Conservation (phyloP, 1,284 basidiomycete genomes). For the Gymnopus androsaceus region DNA sequence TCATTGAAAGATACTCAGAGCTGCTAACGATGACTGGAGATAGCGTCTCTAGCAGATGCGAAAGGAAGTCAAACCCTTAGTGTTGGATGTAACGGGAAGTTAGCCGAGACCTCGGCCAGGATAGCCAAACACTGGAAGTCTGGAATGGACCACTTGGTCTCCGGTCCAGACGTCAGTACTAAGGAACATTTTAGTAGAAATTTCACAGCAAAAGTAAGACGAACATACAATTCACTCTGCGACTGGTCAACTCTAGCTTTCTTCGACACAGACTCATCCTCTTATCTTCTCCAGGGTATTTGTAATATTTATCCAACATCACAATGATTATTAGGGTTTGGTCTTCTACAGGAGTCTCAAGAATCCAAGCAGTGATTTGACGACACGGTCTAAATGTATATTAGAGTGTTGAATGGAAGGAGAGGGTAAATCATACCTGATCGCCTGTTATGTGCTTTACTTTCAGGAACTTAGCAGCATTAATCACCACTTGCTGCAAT, state of each 20-base stretch:
- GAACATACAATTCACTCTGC: background rate
- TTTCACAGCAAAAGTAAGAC: background rate
- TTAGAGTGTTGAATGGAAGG: background rate
- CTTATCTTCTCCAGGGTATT: background rate
- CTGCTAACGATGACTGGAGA: slow-evolving; percentile 60
- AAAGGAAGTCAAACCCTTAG: slow-evolving; percentile 66
- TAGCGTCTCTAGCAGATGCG: slow-evolving; percentile 75
- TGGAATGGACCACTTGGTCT: background rate
- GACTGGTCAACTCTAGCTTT: slow-evolving; percentile 3
- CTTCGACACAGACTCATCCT: background rate
- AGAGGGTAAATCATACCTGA: background rate
- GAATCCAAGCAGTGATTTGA: background rate
- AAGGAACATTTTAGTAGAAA: background rate
- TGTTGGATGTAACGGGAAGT: slow-evolving; percentile 25
- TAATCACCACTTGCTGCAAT: slow-evolving; percentile 57
- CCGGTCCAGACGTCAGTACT: background rate
- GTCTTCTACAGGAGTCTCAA: background rate
- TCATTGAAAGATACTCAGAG: background rate
- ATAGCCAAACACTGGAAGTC: slow-evolving; percentile 53
- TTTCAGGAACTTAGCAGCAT: slow-evolving; percentile 46
- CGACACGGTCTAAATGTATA: background rate
- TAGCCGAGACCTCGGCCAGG: slow-evolving; percentile 76
- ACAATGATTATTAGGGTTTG: slow-evolving; percentile 1
- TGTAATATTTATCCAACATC: background rate
- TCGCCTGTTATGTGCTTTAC: slow-evolving; percentile 40